Percentiles rank a stretch among this genome's conserved stretches.
phyloP scores from a whole-genome alignment of 805 yeast genomes.

The Starmerella khaoyaiensis region DNA sequence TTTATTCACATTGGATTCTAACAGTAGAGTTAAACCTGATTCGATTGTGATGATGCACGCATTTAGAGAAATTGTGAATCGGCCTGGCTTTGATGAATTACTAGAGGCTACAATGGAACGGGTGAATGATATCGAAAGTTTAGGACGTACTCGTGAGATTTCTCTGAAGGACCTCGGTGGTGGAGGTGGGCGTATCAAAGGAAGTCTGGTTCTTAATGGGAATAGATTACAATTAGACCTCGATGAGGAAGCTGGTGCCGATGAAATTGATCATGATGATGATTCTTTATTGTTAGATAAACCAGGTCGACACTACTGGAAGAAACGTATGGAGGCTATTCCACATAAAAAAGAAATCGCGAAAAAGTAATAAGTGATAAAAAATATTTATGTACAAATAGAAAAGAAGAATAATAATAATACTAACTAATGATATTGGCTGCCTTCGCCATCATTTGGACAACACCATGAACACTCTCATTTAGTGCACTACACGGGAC shows the following conservation, averaged over 20 bases:
- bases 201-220: constrained; percentile 19
- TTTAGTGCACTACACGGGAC: constrained; percentile 76
- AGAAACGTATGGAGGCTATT: constrained; percentile 7
- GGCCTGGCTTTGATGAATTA: constrained; percentile 57
- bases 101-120: constrained; percentile 53
- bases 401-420: neutral
- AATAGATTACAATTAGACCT: constrained; percentile 16
- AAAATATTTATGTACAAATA: neutral
- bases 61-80: constrained; percentile 60
- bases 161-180: constrained; percentile 54
- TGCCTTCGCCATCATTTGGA: constrained; percentile 46
- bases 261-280: constrained; percentile 22
- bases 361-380: neutral
- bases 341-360: neutral
- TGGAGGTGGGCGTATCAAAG: constrained; percentile 16
- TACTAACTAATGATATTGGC: constrained; percentile 3
- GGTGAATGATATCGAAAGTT: constrained; percentile 61
- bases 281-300: constrained; percentile 9
- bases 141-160: constrained; percentile 65
- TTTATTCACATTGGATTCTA: constrained; percentile 65
- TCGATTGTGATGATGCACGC: constrained; percentile 86
- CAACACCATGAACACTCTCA: constrained; percentile 60
- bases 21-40: constrained; percentile 60
- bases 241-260: constrained; percentile 21
- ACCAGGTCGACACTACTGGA: constrained; percentile 18